Percentiles rank a stretch among this genome's conserved stretches.
Conservation (phyloP, 805 yeast species). For the Grigorovia yakushimaensis region DNA sequence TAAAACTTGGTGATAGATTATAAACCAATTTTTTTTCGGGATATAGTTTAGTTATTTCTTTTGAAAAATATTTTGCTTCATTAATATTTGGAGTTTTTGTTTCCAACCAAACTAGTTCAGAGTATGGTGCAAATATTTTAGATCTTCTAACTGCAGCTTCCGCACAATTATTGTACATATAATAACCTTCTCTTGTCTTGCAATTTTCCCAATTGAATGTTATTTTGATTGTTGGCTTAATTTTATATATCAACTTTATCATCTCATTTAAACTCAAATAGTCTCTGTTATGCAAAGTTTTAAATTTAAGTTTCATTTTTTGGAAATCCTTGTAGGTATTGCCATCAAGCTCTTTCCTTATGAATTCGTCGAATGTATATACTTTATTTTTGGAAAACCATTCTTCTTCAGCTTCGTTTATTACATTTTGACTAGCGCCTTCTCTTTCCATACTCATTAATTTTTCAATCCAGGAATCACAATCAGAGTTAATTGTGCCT, state of each 20-base stretch:
- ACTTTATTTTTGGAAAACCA: conserved; percentile 39
- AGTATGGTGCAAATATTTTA: conserved; percentile 44
- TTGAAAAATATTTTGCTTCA: conserved; percentile 41
- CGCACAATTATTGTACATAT: conserved; percentile 39
- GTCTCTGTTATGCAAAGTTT: conserved; percentile 16
- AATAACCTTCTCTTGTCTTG: conserved; percentile 48
- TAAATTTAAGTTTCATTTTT: conserved; percentile 11
- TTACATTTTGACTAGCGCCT: conserved; percentile 30
- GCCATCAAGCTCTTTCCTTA: conserved; percentile 19
- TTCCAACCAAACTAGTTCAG: conserved; percentile 54
- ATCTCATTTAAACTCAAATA: conserved; percentile 18
- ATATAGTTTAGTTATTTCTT: conserved; percentile 34
- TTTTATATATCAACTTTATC: conserved; percentile 16
- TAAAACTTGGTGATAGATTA: conserved; percentile 51
- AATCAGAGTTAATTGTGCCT: conserved; percentile 31
- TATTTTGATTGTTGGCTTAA: conserved; percentile 28
- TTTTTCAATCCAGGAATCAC: conserved; percentile 37
- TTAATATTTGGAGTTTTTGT: conserved; percentile 48
- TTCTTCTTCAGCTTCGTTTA: conserved; percentile 33
- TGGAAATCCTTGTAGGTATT: conserved; percentile 21
- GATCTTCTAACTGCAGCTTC: conserved; percentile 48
- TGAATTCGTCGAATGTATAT: conserved; percentile 44
- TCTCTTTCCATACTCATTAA: conserved; percentile 34
- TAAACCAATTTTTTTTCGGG: conserved; percentile 51
- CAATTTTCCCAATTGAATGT: conserved; percentile 53